A percentile compares a stretch with the other conserved stretches of the same genome.
Evolutionary conservation across 208 protist species (phyloP).

Genomic region (Trypanosoma vivax): DNA sequence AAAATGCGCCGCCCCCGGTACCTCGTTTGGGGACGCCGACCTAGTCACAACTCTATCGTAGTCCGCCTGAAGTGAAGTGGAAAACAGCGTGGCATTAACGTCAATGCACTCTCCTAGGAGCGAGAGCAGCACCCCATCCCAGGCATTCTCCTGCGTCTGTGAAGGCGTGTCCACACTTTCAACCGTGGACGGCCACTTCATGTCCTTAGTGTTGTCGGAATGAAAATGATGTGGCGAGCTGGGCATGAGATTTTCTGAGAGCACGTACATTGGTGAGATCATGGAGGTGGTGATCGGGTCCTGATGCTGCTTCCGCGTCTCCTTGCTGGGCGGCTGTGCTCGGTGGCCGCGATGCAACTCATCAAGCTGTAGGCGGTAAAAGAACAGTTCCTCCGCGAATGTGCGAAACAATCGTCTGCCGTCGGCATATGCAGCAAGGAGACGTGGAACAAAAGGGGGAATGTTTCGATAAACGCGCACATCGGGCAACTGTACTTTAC

Average conservation of each 20-base stretch:
- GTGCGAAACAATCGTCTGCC: constrained; percentile 42
- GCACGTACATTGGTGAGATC: not conserved
- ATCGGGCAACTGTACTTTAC: constrained; percentile 60
- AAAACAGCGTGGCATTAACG: constrained; percentile 17
- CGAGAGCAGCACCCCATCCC: not conserved
- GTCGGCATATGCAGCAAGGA: constrained; percentile 46
- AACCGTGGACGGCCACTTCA: no score
- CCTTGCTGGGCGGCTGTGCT: not conserved
- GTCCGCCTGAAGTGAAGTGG: constrained; percentile 9
- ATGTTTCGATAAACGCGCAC: constrained; percentile 56
- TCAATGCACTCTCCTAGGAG: constrained; percentile 13
- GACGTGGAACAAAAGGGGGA: constrained; percentile 47
- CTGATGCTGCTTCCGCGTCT: not conserved
- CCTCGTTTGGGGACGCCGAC: not conserved
- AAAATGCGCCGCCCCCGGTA: not conserved
- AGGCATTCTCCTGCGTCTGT: not conserved
- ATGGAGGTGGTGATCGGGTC: not conserved
- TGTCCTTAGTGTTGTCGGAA: no score
- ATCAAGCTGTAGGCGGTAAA: constrained; percentile 9
- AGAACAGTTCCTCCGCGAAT: constrained; percentile 55
- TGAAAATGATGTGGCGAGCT: no score
- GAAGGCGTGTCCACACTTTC: not conserved
- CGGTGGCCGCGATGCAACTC: not conserved
- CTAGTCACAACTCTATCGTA: no score
- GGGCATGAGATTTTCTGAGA: no score